phyloP scores from a whole-genome alignment of 2,329 filamentous ascomycete species.

The Trichoderma breve region DNA sequence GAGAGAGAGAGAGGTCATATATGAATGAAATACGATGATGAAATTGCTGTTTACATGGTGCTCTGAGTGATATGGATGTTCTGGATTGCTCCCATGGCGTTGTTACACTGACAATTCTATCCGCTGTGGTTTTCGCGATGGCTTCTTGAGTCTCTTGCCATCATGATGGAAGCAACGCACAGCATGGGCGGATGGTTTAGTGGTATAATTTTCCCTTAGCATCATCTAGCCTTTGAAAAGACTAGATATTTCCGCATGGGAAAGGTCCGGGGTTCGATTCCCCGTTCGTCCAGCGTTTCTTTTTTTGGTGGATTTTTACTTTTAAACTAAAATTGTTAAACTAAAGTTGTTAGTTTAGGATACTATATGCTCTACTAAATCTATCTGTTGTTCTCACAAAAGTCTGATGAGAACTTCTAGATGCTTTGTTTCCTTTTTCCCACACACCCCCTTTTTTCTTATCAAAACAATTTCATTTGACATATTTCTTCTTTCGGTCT shows the following conservation, averaged over 20 bases:
- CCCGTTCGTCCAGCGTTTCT: slow-evolving; percentile 21
- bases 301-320: not conserved
- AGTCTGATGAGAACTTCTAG: not conserved
- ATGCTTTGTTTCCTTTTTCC: not conserved
- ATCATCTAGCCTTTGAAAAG: not conserved
- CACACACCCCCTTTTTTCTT: not conserved
- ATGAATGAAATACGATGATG: slow-evolving; percentile 2
- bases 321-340: not conserved
- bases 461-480: not conserved
- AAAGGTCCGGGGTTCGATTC: slow-evolving; percentile 24
- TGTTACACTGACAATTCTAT: not conserved
- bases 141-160: not conserved
- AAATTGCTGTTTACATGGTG: not conserved
- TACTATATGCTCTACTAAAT: too few species aligned
- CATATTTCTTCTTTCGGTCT: not conserved
- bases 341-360: not conserved
- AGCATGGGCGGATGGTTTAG: slow-evolving; percentile 20
- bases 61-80: not conserved
- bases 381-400: not conserved
- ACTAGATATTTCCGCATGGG: not conserved
- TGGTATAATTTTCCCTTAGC: slow-evolving; percentile 23
- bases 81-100: not conserved
- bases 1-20: not conserved
- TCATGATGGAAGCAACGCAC: not conserved
- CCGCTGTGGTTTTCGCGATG: not conserved